Evolutionary conservation across 495 filamentous ascomycete genomes (phyloP).

Genomic region (Talaromyces liani): DNA sequence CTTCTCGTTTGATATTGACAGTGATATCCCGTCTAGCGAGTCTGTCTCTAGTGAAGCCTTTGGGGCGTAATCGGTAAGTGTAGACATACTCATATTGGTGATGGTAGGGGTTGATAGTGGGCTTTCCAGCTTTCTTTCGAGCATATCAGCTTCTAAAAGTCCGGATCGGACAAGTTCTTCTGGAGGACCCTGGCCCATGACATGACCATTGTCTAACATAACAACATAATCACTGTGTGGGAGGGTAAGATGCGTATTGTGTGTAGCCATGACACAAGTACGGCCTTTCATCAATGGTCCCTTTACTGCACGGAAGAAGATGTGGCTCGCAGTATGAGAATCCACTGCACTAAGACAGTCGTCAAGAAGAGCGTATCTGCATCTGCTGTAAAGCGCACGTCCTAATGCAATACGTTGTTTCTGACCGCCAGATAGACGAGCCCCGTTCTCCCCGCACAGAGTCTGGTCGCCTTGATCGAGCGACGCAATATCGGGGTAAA

Average conservation of each 20-base stretch:
- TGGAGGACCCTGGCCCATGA: slow-evolving; percentile 22
- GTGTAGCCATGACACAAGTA: slow-evolving; percentile 70
- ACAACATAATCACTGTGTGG: slow-evolving; percentile 62
- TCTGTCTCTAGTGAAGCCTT: neutral
- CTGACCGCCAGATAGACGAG: slow-evolving; percentile 78
- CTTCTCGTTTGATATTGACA: no score
- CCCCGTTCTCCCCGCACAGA: slow-evolving; percentile 79
- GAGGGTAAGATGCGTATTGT: slow-evolving; percentile 65
- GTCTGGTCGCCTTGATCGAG: slow-evolving; percentile 76
- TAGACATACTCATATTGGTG: no score
- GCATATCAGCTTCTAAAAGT: neutral
- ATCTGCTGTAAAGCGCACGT: neutral
- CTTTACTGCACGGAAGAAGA: slow-evolving; percentile 64
- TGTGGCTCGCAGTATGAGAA: slow-evolving; percentile 64
- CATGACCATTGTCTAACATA: slow-evolving; percentile 54
- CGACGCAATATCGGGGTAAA: slow-evolving; percentile 74
- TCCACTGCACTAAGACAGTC: slow-evolving; percentile 65
- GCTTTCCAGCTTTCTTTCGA: neutral
- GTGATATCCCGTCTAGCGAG: no score
- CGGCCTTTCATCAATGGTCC: slow-evolving; percentile 57
- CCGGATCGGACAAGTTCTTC: neutral
- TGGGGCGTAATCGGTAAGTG: no score
- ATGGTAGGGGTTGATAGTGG: no score
- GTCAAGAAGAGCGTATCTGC: slow-evolving; percentile 52
- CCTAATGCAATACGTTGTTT: slow-evolving; percentile 46